These are phyloP conservation scores for Phylloporus sp. DNA, from an alignment of 1,284 basidiomycete species.

Conservation along the genomic window DNA sequence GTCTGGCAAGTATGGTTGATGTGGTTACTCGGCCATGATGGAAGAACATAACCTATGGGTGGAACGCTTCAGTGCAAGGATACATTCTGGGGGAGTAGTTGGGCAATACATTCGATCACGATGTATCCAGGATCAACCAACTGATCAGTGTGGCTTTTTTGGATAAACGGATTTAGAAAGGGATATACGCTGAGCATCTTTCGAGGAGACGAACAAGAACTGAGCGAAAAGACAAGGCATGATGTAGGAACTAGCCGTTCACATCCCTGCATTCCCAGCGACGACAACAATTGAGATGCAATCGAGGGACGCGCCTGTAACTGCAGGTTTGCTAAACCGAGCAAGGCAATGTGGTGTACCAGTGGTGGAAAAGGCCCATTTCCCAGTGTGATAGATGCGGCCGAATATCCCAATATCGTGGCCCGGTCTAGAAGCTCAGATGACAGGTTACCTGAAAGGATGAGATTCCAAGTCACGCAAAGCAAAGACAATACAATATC, in stretches of 20 bases:
- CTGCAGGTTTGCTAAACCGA: conserved; percentile 7
- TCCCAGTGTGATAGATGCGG: conserved; percentile 5
- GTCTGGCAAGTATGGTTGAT: background rate
- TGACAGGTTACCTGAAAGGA: background rate
- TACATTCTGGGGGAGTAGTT: background rate
- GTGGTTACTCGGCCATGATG: background rate
- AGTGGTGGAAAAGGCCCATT: conserved; percentile 5
- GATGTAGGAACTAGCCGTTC: conserved; percentile 1
- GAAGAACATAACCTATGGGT: conserved; percentile 2
- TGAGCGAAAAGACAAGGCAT: conserved; percentile 7
- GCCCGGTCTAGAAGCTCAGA: conserved; percentile 8
- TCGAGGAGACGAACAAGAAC: background rate
- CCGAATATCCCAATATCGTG: background rate
- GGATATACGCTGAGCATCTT: conserved; percentile 7
- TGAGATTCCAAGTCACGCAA: background rate
- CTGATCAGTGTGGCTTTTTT: too few relatives aligned
- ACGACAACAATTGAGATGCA: conserved; percentile 9
- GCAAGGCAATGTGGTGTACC: background rate
- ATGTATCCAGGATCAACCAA: too few relatives aligned
- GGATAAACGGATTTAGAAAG: conserved; percentile 14
- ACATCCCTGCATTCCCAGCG: conserved; percentile 5
- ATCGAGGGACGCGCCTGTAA: background rate
- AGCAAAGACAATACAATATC: background rate
- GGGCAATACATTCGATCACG: too few relatives aligned
- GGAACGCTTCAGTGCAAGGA: background rate